A percentile compares a stretch with the other conserved stretches of the same genome.
phyloP scores from a whole-genome alignment of 1,284 basidiomycete species.

The Meira miltonrushii region DNA sequence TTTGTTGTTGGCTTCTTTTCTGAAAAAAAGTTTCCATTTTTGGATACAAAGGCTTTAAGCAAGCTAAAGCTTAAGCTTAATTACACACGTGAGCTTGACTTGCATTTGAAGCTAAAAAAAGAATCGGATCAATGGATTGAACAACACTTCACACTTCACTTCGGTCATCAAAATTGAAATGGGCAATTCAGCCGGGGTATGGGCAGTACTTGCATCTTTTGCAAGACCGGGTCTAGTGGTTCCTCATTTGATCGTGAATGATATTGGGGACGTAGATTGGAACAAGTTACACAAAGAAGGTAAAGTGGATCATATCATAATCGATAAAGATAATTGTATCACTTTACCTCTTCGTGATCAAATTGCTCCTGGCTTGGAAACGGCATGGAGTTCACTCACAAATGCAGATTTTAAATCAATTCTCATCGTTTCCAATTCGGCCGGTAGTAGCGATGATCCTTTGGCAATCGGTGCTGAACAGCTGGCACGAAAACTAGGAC shows the following conservation, averaged over 20 bases:
- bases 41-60: too few relatives aligned
- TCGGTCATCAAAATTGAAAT: slow-evolving; percentile 9
- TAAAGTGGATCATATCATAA: slow-evolving; percentile 79
- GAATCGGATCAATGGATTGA: too few relatives aligned
- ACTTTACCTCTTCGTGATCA: slow-evolving; percentile 47
- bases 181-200: slow-evolving; percentile 67
- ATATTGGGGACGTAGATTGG: slow-evolving; percentile 84
- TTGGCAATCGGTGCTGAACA: slow-evolving; percentile 81
- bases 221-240: slow-evolving; percentile 68
- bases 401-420: slow-evolving; percentile 55
- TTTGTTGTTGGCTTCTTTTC: too few relatives aligned
- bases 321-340: slow-evolving; percentile 97
- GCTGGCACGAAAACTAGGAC: slow-evolving; percentile 69
- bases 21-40: too few relatives aligned
- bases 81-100: too few relatives aligned
- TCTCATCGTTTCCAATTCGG: slow-evolving; percentile 88
- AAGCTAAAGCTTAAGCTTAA: too few relatives aligned
- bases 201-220: slow-evolving; percentile 70
- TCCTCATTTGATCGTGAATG: slow-evolving; percentile 66
- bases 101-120: too few relatives aligned
- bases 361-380: slow-evolving; percentile 54
- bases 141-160: too few relatives aligned
- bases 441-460: slow-evolving; percentile 75
- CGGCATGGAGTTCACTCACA: slow-evolving; percentile 72
- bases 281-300: slow-evolving; percentile 62